phyloP scores from a whole-genome alignment of 352 stramenopile genomes.

The Pythium apleroticum region DNA sequence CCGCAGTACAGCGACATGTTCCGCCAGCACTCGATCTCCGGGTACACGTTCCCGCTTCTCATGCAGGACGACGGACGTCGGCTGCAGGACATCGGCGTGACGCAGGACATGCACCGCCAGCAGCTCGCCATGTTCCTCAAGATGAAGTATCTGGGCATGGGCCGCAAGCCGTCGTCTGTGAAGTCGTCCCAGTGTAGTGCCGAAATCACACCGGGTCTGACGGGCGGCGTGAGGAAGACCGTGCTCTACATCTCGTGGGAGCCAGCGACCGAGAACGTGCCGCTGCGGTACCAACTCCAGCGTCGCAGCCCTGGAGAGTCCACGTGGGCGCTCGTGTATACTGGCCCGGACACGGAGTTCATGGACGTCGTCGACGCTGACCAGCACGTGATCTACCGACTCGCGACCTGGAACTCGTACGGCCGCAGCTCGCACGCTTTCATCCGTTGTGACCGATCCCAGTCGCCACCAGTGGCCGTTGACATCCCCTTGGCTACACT shows the following conservation, averaged over 20 bases:
- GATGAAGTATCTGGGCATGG: slow-evolving; percentile 81
- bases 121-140: slow-evolving; percentile 84
- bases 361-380: slow-evolving; percentile 56
- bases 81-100: slow-evolving; percentile 70
- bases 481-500: background rate
- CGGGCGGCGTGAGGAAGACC: slow-evolving; percentile 13
- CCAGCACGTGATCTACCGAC: slow-evolving; percentile 66
- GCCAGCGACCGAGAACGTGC: slow-evolving; percentile 37
- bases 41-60: slow-evolving; percentile 84
- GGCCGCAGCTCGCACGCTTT: slow-evolving; percentile 61
- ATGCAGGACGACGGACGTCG: slow-evolving; percentile 81
- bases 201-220: slow-evolving; percentile 23
- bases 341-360: slow-evolving; percentile 68
- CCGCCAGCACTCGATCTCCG: slow-evolving; percentile 75
- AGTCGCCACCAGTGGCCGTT: background rate
- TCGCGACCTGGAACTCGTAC: slow-evolving; percentile 85
- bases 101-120: slow-evolving; percentile 69
- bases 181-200: slow-evolving; percentile 42
- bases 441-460: slow-evolving; percentile 45
- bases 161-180: slow-evolving; percentile 50
- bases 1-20: slow-evolving; percentile 83
- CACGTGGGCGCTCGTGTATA: slow-evolving; percentile 59
- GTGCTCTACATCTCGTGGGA: slow-evolving; percentile 64
- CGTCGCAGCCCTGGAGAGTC: slow-evolving; percentile 58
- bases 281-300: slow-evolving; percentile 71